Conservation (phyloP, 768 basidiomycete genomes). For the Suillus hirtellus region DNA sequence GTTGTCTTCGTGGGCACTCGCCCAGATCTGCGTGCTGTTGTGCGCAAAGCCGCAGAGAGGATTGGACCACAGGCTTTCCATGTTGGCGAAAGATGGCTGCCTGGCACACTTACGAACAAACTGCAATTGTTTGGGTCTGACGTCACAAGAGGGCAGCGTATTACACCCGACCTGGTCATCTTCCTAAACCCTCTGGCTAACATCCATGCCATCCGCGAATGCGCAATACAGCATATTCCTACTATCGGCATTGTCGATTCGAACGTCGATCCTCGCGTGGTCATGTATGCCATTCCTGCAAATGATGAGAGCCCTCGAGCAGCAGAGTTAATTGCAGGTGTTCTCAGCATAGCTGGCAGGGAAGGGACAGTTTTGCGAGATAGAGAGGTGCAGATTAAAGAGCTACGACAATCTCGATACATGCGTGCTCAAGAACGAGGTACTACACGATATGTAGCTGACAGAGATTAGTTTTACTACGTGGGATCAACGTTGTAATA, state of each 20-base stretch:
- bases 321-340: constrained; percentile 87
- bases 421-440: constrained; percentile 10
- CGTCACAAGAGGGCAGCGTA: constrained; percentile 49
- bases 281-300: constrained; percentile 98
- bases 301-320: constrained; percentile 94
- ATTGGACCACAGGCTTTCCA: constrained; percentile 81
- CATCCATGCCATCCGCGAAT: constrained; percentile 87
- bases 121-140: constrained; percentile 68
- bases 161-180: constrained; percentile 84
- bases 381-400: constrained; percentile 28
- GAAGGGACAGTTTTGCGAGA: constrained; percentile 60
- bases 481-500: constrained; percentile 19
- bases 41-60: constrained; percentile 77
- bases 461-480: not conserved
- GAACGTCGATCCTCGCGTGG: constrained; percentile 91
- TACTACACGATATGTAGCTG: not conserved
- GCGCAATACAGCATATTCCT: constrained; percentile 84
- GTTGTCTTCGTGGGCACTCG: constrained; percentile 91
- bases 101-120: constrained; percentile 93
- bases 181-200: constrained; percentile 90
- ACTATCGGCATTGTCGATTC: constrained; percentile 95
- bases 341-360: constrained; percentile 84
- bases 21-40: constrained; percentile 70
- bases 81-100: constrained; percentile 88
- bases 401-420: constrained; percentile 12